Evolutionary conservation across 805 yeast genomes (phyloP), one percentile per base, ranked within the genome.

Genomic region (Yamadazyma tumulicola): DNA sequence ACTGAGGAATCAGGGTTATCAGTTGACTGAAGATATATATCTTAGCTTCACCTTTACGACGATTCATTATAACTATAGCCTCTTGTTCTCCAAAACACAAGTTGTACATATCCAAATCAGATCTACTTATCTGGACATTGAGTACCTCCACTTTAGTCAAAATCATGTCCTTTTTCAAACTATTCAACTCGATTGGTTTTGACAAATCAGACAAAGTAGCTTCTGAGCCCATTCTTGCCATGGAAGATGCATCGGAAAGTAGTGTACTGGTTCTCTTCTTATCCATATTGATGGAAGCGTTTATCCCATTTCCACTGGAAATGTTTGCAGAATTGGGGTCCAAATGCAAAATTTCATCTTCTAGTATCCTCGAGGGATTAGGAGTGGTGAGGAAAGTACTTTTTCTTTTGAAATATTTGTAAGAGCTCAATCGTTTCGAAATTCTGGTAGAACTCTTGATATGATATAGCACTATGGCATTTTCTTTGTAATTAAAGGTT

Each of bases 111-210:
- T 64, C 64, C 19, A 74, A 41, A 17, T 56, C 49, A 26, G 47
- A 39, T 8, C 52, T 41, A n/a, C 58, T 50, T 4, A 60, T 59
- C 13, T 54, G 51, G 9, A 57, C 25, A 33, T 52, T 61, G 25
- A 66, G 57, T 1, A 73, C 55, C 12, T 77, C 78, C 2, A 84
- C 55, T 48, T 72, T 75, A 0, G 88, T 77, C 40, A 85, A 59
- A n/a, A 81, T 79, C 48, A 81, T 70, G 52, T 86, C 95, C 46
- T 82, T 85, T 25, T 77, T 61, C 15, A 75, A 53, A 4, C 53
- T 44, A 5, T 61, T 52, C 5, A 56, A 42, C 22, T 67, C 77
- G 37, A 52, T 35, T 10, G 41, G 39, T 23, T 55, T 59, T 10
- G 51, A 25, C 3, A 44, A 40, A 13, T 59, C 64, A 4, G 55